phyloP scores from a whole-genome alignment of 768 basidiomycete species.

The Gelatoporia subvermispora region DNA sequence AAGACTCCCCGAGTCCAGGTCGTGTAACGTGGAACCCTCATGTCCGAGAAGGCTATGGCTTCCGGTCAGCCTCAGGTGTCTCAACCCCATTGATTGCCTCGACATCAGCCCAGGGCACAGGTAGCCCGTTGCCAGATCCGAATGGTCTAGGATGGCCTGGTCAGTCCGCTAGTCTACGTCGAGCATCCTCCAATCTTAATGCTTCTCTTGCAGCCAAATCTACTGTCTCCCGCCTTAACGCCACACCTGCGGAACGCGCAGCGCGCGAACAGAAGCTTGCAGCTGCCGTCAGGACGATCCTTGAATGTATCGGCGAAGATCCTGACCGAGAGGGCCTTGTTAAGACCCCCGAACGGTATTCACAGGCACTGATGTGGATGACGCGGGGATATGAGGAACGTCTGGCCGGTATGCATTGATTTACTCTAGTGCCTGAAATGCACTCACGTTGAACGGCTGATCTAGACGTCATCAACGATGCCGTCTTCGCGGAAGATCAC shows the following conservation, averaged over 20 bases:
- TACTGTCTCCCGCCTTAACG: conserved; percentile 78
- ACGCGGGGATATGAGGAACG: conserved; percentile 97
- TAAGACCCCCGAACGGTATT: conserved; percentile 92
- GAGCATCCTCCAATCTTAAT: conserved; percentile 4
- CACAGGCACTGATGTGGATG: conserved; percentile 98
- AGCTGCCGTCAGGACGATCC: conserved; percentile 80
- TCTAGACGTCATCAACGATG: conserved; percentile 95
- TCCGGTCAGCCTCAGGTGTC: conserved; percentile 63
- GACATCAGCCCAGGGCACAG: conserved; percentile 19
- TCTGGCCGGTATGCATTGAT: conserved; percentile 60
- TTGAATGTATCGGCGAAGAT: conserved; percentile 98
- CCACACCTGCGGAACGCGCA: conserved; percentile 66
- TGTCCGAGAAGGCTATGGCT: conserved; percentile 76
- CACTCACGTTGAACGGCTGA: background rate
- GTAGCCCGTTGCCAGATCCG: conserved; percentile 39
- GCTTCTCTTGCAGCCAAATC: conserved; percentile 66
- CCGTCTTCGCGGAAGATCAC: conserved; percentile 97
- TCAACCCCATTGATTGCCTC: conserved; percentile 51
- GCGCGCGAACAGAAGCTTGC: conserved; percentile 75
- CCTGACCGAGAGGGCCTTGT: conserved; percentile 90
- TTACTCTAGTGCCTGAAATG: conserved; percentile 7
- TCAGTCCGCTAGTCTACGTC: conserved; percentile 26
- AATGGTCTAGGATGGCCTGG: conserved; percentile 95
- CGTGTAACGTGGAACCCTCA: conserved; percentile 23
- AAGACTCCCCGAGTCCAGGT: conserved; percentile 2